Evolutionary conservation across 805 yeast genomes (phyloP), one percentile per base, ranked within the genome.

Genomic region (Saccharomycopsis oosterbeekiorum): DNA sequence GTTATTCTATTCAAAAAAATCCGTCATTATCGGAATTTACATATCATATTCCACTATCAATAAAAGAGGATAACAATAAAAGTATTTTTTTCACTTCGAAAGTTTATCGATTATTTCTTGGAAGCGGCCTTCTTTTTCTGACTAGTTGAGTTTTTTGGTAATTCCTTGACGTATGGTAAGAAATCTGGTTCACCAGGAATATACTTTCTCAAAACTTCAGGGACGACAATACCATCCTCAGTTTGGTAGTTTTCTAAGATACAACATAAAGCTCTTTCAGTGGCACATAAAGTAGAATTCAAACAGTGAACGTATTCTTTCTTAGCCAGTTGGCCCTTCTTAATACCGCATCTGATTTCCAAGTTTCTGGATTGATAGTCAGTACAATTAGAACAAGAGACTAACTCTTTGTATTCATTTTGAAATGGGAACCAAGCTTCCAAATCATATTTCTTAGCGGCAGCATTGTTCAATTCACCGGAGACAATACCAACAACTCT

Each of bases 381-480:
- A 64, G 99, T 94, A 84, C 99, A 94, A 83, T 94, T 94, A 63
- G 98, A 93, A 80, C 98, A 93, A 19, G 97, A 90, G 61, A 94
- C 99, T 70, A 94, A 84, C 80, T 94, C 99, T 79, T 94, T 94
- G 80, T 89, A 94, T 78, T 94, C 99, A 75, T 91, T 83, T 81
- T 94, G 99, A 89, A 81, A 94, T 73, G 99, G 99, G 96, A 94
- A 94, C 99, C 99, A 94, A 58, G 99, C 99, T 81, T 94, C 99
- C 73, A 94, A 83, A 79, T 94, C 99, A 79, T 87, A 94, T 77
- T 94, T 94, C 82, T 94, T 94, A 67, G 99, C 98, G 65, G 99
- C 99, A 59, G 99, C 97, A 70, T 94, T 94, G 82, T 94, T 94
- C 74, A 94, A 84, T 80, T 93, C 99, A 70, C 98, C 99, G 64